These are phyloP conservation scores for Talaromyces marneffei DNA, from an alignment of 2,329 filamentous ascomycete genomes.

Conservation along the genomic window DNA sequence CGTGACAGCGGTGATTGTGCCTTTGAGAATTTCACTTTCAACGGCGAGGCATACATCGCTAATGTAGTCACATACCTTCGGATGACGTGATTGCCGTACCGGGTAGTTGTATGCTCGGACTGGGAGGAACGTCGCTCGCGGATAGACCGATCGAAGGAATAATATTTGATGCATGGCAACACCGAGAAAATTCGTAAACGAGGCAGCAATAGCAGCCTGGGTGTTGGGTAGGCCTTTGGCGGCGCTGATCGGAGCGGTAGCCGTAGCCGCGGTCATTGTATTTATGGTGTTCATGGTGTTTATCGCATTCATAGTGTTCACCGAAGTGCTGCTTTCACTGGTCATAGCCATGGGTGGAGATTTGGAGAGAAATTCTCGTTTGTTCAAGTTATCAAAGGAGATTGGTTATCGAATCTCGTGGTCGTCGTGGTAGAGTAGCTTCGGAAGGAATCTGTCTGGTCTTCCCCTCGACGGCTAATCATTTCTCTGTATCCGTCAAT, in stretches of 20 bases:
- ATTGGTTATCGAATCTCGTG: background rate
- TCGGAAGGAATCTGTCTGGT: slow-evolving; percentile 36
- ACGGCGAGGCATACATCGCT: slow-evolving; percentile 71
- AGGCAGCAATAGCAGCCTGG: slow-evolving; percentile 56
- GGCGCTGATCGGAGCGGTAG: slow-evolving; percentile 37
- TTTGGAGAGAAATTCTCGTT: slow-evolving; percentile 25
- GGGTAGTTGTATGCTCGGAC: slow-evolving; percentile 77
- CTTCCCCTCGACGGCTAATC: slow-evolving; percentile 41
- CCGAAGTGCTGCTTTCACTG: slow-evolving; percentile 33
- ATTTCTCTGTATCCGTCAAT: slow-evolving; percentile 35
- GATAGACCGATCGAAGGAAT: slow-evolving; percentile 76
- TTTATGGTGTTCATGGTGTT: slow-evolving; percentile 25
- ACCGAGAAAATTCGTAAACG: slow-evolving; percentile 74
- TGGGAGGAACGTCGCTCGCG: slow-evolving; percentile 67
- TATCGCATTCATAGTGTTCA: slow-evolving; percentile 27
- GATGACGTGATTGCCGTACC: slow-evolving; percentile 79
- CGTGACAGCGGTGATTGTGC: slow-evolving; percentile 50
- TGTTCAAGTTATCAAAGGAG: slow-evolving; percentile 13
- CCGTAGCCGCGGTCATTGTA: slow-evolving; percentile 26
- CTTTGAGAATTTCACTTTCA: slow-evolving; percentile 60
- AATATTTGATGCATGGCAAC: slow-evolving; percentile 81
- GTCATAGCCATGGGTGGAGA: slow-evolving; percentile 32
- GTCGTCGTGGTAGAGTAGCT: slow-evolving; percentile 30
- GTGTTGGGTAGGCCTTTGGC: slow-evolving; percentile 41
- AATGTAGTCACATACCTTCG: slow-evolving; percentile 79